Percentiles rank a stretch among this genome's conserved stretches.
phyloP scores from a whole-genome alignment of 2,329 filamentous ascomycete genomes.

The Alternaria arbusti region DNA sequence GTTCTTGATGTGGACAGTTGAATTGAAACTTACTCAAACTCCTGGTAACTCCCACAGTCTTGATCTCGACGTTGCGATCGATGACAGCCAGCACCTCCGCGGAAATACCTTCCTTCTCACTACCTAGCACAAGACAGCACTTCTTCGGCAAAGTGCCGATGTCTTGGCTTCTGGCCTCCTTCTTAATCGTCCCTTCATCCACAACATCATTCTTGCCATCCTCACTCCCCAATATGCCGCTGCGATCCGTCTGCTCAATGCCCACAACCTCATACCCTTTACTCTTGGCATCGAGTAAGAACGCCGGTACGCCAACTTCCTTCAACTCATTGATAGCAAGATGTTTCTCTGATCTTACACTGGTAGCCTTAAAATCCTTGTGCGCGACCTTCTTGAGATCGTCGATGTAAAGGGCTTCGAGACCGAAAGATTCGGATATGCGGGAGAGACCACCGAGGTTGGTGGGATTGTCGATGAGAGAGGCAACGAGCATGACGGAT shows the following conservation, averaged over 20 bases:
- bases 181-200: neutral
- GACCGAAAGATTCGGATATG: constrained; percentile 60
- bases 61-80: constrained; percentile 61
- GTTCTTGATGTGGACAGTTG: neutral
- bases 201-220: neutral
- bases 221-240: constrained; percentile 51
- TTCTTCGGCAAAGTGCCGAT: constrained; percentile 45
- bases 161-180: neutral
- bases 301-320: constrained; percentile 41
- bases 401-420: constrained; percentile 53
- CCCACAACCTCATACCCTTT: constrained; percentile 60
- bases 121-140: constrained; percentile 57
- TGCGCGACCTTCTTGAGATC: constrained; percentile 50
- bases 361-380: constrained; percentile 58
- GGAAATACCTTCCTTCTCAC: constrained; percentile 60
- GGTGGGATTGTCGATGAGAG: constrained; percentile 58
- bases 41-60: constrained; percentile 59
- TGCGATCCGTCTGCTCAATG: constrained; percentile 61
- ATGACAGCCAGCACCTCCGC: constrained; percentile 56
- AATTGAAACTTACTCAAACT: constrained; percentile 51
- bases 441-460: constrained; percentile 60
- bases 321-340: constrained; percentile 53
- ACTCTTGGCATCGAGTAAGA: constrained; percentile 50
- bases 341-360: constrained; percentile 58
- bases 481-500: constrained; percentile 57